phyloP scores from a whole-genome alignment of 2,329 filamentous ascomycete genomes.

The Acrocalymma vagum region DNA sequence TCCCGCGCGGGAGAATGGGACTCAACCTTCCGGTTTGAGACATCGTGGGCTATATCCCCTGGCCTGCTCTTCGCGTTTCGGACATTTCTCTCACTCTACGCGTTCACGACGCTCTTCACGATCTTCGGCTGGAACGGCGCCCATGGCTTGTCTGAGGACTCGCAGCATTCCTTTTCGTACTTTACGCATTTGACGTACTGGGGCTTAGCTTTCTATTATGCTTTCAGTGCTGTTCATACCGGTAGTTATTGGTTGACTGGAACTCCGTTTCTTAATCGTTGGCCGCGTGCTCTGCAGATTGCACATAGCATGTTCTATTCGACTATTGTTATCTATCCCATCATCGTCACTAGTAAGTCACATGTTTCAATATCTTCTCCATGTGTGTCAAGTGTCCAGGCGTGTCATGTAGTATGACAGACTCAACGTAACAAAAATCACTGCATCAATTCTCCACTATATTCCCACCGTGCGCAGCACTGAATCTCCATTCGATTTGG shows the following conservation, averaged over 20 bases:
- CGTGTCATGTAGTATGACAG: too few species aligned
- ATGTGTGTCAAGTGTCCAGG: not conserved
- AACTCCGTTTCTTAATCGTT: conserved; percentile 44
- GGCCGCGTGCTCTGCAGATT: conserved; percentile 47
- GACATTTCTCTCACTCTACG: conserved; percentile 66
- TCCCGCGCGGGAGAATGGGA: conserved; percentile 49
- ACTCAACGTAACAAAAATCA: too few species aligned
- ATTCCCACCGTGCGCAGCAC: too few species aligned
- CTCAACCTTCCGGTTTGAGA: conserved; percentile 72
- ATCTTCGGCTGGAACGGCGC: conserved; percentile 71
- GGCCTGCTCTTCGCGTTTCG: conserved; percentile 67
- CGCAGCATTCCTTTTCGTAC: conserved; percentile 73
- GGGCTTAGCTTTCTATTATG: conserved; percentile 82
- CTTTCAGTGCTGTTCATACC: conserved; percentile 73
- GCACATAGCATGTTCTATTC: conserved; percentile 53
- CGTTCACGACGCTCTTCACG: conserved; percentile 74
- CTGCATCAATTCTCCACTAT: too few species aligned
- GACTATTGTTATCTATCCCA: conserved; percentile 53
- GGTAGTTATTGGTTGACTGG: conserved; percentile 64
- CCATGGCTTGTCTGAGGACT: conserved; percentile 56
- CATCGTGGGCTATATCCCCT: conserved; percentile 81
- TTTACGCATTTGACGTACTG: conserved; percentile 86
- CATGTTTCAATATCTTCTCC: not conserved
- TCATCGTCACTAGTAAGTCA: conserved; percentile 54
- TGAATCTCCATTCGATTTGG: too few species aligned